Percentiles rank a stretch among this genome's conserved stretches.
These are phyloP conservation scores for Beauveria sp. DNA, from an alignment of 2,329 filamentous ascomycete species.

Conservation along the genomic window DNA sequence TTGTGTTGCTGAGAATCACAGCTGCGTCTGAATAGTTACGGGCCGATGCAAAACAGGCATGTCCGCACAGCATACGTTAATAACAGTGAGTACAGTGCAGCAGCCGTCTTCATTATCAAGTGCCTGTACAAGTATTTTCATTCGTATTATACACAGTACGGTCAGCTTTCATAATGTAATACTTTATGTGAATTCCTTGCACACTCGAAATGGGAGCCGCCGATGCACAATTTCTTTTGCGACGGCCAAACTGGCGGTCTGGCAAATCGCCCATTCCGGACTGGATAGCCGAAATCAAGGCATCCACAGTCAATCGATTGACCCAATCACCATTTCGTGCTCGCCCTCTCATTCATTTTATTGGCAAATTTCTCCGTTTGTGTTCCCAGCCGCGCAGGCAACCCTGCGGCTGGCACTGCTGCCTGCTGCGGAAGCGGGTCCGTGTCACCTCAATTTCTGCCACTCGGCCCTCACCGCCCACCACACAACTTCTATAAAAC, in stretches of 20 bases:
- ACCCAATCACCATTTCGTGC: neutral
- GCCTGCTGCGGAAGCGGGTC: neutral
- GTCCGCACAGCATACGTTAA: too few relatives aligned
- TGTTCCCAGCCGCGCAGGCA: neutral
- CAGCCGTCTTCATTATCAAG: too few relatives aligned
- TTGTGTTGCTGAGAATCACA: too few relatives aligned
- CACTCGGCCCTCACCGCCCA: constrained; percentile 15
- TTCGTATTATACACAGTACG: too few relatives aligned
- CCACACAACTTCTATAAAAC: constrained; percentile 20
- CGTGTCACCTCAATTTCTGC: constrained; percentile 3
- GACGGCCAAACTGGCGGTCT: constrained; percentile 1
- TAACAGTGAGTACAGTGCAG: too few relatives aligned
- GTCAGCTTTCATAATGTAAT: neutral
- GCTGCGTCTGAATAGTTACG: too few relatives aligned
- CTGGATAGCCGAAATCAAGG: neutral
- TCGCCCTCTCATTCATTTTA: neutral
- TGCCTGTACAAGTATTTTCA: too few relatives aligned
- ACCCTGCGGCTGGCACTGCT: neutral
- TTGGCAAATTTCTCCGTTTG: neutral
- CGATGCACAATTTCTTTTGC: neutral
- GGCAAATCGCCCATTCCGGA: neutral
- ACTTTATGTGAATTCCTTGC: neutral
- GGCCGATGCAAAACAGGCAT: too few relatives aligned
- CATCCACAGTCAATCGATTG: neutral
- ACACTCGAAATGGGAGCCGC: neutral